These are phyloP conservation scores for Penicillium verhagenii DNA, from an alignment of 495 filamentous ascomycete genomes.

Conservation along the genomic window DNA sequence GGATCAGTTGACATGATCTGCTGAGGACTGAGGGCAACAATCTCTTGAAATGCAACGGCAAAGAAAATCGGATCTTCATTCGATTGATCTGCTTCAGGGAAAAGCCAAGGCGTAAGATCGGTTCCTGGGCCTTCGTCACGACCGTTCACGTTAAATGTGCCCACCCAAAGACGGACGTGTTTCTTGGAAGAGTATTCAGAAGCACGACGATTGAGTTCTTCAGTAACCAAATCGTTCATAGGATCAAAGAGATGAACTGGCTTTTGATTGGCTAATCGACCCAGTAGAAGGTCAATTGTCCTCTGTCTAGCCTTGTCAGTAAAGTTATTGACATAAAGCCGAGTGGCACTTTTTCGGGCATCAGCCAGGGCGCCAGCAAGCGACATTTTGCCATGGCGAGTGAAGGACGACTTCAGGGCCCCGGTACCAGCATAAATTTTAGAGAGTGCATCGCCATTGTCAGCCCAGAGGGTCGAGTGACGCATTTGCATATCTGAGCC, in stretches of 20 bases:
- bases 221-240: slow-evolving; percentile 81
- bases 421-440: slow-evolving; percentile 97
- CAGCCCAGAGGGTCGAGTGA: slow-evolving; percentile 94
- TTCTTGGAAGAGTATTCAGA: slow-evolving; percentile 54
- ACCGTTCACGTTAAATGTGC: slow-evolving; percentile 95
- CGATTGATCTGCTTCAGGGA: slow-evolving; percentile 52
- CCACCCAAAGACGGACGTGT: slow-evolving; percentile 66
- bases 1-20: slow-evolving; percentile 99
- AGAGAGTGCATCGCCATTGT: slow-evolving; percentile 92
- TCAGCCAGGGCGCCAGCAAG: slow-evolving; percentile 92
- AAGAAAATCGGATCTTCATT: slow-evolving; percentile 55
- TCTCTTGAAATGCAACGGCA: slow-evolving; percentile 93
- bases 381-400: slow-evolving; percentile 94
- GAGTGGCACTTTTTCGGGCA: slow-evolving; percentile 87
- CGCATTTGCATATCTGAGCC: slow-evolving; percentile 82
- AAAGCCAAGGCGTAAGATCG: slow-evolving; percentile 83
- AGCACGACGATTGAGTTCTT: slow-evolving; percentile 64
- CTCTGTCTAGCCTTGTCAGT: slow-evolving; percentile 89
- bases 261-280: slow-evolving; percentile 75
- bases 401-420: slow-evolving; percentile 92
- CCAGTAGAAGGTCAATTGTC: slow-evolving; percentile 89
- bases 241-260: slow-evolving; percentile 90
- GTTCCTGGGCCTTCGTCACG: slow-evolving; percentile 68
- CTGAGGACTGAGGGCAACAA: slow-evolving; percentile 92
- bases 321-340: slow-evolving; percentile 97